Evolutionary conservation across 306 rosid genomes (phyloP).

Genomic region (Vachellia pachyceras): DNA sequence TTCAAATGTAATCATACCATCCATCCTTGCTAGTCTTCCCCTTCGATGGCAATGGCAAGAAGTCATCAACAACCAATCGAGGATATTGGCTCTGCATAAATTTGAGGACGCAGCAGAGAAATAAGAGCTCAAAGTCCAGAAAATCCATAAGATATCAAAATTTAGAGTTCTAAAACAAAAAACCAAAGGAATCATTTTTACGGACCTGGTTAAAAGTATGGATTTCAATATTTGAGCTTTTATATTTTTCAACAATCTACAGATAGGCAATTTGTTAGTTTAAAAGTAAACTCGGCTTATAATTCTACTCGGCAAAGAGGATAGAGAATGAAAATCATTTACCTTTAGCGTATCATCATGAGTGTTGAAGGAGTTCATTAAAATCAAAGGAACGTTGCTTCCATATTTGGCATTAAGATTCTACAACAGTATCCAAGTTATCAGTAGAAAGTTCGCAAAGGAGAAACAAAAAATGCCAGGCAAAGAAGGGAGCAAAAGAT

Average conservation of each 20-base stretch:
- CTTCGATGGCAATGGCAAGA: conserved; percentile 82
- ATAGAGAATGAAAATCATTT: conserved; percentile 18
- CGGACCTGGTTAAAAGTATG: conserved; percentile 98
- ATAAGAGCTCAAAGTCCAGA: conserved; percentile 33
- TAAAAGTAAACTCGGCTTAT: conserved; percentile 4
- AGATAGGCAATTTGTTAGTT: conserved; percentile 41
- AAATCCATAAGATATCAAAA: conserved; percentile 16
- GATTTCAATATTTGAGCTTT: conserved; percentile 71
- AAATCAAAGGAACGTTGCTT: conserved; percentile 88
- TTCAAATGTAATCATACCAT: conserved; percentile 64
- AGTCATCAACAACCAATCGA: conserved; percentile 80
- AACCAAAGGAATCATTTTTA: neutral
- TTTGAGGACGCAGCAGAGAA: conserved; percentile 27
- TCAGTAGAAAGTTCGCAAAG: conserved; percentile 32
- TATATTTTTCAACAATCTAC: conserved; percentile 81
- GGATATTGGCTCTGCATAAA: conserved; percentile 92
- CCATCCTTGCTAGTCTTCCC: conserved; percentile 86
- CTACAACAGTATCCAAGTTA: conserved; percentile 44
- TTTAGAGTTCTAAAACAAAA: neutral
- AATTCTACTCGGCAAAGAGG: conserved; percentile 15
- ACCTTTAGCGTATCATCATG: conserved; percentile 94
- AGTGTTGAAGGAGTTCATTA: conserved; percentile 98
- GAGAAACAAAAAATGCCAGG: conserved; percentile 25
- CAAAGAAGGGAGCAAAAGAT: conserved; percentile 30
- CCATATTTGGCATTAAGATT: conserved; percentile 86